Evolutionary conservation across 768 basidiomycete genomes (phyloP).

Genomic region (Kwoniella pini): DNA sequence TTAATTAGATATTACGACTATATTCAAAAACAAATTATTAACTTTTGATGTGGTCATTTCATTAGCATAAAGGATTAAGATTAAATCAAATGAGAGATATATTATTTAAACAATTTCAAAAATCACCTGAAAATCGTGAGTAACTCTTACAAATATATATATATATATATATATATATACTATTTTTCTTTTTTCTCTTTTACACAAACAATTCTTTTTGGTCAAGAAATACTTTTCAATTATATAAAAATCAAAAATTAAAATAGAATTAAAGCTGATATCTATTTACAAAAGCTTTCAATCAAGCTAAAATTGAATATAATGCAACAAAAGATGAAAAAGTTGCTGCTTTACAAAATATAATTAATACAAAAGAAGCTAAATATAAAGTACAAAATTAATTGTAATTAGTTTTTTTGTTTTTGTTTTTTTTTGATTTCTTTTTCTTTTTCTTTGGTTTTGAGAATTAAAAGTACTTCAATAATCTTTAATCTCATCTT

Average conservation of each 20-base stretch:
- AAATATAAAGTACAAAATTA: conserved; percentile 43
- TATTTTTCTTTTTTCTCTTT: background rate
- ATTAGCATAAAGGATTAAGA: conserved; percentile 81
- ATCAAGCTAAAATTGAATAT: conserved; percentile 74
- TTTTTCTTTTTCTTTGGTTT: no score
- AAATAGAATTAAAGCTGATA: no score
- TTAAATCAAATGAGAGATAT: conserved; percentile 92
- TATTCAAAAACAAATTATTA: no score
- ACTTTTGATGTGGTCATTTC: no score
- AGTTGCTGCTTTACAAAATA: conserved; percentile 68
- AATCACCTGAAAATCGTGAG: conserved; percentile 94
- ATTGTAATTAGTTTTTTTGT: no score
- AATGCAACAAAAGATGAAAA: conserved; percentile 87
- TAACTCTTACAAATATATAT: no score
- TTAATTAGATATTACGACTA: no score
- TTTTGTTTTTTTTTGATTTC: no score
- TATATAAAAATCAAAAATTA: no score
- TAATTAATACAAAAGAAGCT: conserved; percentile 48
- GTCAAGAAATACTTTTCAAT: no score
- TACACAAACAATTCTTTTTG: background rate
- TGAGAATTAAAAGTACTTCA: no score
- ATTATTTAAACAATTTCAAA: conserved; percentile 92
- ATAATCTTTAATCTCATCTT: no score
- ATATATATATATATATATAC: background rate
- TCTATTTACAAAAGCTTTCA: conserved; percentile 65